Evolutionary conservation across 768 basidiomycete species (phyloP).

Genomic region (Austroboletus festivus): DNA sequence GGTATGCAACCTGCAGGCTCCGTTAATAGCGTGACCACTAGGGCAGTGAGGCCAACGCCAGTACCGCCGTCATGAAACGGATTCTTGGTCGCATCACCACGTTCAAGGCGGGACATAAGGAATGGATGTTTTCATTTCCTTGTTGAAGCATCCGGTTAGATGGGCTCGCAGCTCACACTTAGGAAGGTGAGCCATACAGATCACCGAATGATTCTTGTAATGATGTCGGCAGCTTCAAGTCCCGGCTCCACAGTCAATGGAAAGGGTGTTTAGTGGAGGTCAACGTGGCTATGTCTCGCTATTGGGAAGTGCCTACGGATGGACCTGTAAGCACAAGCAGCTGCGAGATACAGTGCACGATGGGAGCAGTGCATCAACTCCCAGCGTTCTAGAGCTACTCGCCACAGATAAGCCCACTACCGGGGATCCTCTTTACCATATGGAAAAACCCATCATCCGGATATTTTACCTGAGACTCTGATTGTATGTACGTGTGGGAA

Average conservation of each 20-base stretch:
- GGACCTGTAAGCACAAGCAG: too few relatives aligned
- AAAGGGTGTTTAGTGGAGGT: too few relatives aligned
- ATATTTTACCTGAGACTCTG: slow-evolving; percentile 10
- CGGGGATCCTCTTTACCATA: slow-evolving; percentile 2
- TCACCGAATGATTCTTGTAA: neutral
- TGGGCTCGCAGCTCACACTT: too few relatives aligned
- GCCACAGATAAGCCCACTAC: slow-evolving; percentile 13
- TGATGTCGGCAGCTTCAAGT: neutral
- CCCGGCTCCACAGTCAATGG: neutral
- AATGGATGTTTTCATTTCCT: neutral
- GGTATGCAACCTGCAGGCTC: neutral
- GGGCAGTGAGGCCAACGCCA: neutral
- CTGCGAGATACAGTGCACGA: too few relatives aligned
- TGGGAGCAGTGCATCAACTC: neutral
- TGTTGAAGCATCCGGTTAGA: neutral
- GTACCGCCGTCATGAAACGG: slow-evolving; percentile 5
- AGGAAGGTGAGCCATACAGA: neutral
- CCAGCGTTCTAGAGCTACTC: neutral
- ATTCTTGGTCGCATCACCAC: neutral
- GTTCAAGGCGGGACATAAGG: neutral
- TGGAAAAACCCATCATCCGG: slow-evolving; percentile 14
- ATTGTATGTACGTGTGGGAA: slow-evolving; percentile 20
- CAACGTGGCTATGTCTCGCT: neutral
- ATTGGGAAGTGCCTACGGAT: neutral
- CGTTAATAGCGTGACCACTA: slow-evolving; percentile 1